Conservation (phyloP, 2,329 filamentous ascomycete genomes). For the Westerdykella ornata region DNA sequence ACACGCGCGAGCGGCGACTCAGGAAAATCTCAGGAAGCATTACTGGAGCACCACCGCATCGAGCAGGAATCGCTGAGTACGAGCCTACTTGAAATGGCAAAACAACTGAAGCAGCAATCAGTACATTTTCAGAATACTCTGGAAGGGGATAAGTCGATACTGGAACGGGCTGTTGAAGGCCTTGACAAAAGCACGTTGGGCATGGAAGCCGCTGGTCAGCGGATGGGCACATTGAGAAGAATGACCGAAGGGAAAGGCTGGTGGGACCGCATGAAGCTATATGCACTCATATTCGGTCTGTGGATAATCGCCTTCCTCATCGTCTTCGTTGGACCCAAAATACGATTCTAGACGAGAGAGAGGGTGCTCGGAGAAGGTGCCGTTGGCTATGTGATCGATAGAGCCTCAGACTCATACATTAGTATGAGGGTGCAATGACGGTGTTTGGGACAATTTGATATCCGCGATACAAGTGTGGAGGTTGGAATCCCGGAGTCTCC, state of each 20-base stretch:
- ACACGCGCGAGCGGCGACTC: slow-evolving; percentile 22
- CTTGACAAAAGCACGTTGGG: slow-evolving; percentile 69
- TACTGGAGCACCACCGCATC: slow-evolving; percentile 67
- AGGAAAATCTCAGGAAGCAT: slow-evolving; percentile 49
- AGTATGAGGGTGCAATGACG: background rate
- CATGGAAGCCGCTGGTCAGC: slow-evolving; percentile 67
- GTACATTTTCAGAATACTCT: slow-evolving; percentile 64
- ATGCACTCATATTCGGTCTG: slow-evolving; percentile 73
- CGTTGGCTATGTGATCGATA: too few species aligned
- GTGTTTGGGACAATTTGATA: background rate
- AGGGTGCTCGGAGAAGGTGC: too few species aligned
- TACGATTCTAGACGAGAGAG: slow-evolving; percentile 58
- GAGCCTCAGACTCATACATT: too few species aligned
- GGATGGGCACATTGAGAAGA: slow-evolving; percentile 68
- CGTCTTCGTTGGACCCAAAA: slow-evolving; percentile 80
- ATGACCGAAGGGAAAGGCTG: slow-evolving; percentile 87
- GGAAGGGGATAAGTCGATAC: slow-evolving; percentile 65
- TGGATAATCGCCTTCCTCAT: slow-evolving; percentile 72
- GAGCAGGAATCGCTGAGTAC: slow-evolving; percentile 79
- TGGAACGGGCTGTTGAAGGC: slow-evolving; percentile 64
- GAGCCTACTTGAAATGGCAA: slow-evolving; percentile 74
- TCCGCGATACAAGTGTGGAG: too few species aligned
- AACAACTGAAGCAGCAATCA: slow-evolving; percentile 68
- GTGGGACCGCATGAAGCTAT: slow-evolving; percentile 77
- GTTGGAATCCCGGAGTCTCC: too few species aligned